Evolutionary conservation across 441 rosid genomes (phyloP), one percentile per base, ranked within the genome.

Genomic region (Brassica balearica): DNA sequence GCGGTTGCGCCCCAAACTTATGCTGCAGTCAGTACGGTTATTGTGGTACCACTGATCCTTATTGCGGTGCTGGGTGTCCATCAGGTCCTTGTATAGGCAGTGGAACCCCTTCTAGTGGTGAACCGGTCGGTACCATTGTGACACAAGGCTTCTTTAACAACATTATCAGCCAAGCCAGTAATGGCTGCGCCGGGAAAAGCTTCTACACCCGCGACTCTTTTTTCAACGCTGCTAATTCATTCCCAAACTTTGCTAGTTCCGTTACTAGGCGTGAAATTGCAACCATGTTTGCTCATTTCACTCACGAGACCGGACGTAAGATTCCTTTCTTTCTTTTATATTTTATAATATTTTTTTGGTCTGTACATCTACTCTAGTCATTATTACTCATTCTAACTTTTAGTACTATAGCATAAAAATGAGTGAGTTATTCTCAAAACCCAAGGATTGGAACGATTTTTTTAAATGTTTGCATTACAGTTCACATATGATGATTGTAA

Each of bases 121-220:
- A 3, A 41, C 3, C 53, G 14, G 53, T 46, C 53, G 14, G 53
- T 11, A 46, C 6, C 53, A 46, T 46, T 46, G 53, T 46, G 53
- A 46, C 53, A 46, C 15, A 46, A 3, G 53, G 53, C 5, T 46
- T 46, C 53, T 3, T 46, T 12, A 46, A 46, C 53, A 46, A 46
- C 53, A 46, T 46, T 46, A 46, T 46, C 53, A 46, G 3, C 53
- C 53, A 12, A 12, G 53, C 53, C 53, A 4, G 53, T 46, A 46
- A 12, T 46, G 53, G 53, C 15, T 46, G 53, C 5, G 53, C 53
- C 53, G 53, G 53, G 53, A 46, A 46, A 46, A 46, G 53, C 4
- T 46, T 46, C 53, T 46, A 46, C 53, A 46, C 53, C 53, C 53
- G 53, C 53, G 14, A 46, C 53, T 46, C 53, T 46, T 46, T 46